Conservation (phyloP, 192 early-diverging fungal species). For the Ramicandelaber brevisporus region DNA sequence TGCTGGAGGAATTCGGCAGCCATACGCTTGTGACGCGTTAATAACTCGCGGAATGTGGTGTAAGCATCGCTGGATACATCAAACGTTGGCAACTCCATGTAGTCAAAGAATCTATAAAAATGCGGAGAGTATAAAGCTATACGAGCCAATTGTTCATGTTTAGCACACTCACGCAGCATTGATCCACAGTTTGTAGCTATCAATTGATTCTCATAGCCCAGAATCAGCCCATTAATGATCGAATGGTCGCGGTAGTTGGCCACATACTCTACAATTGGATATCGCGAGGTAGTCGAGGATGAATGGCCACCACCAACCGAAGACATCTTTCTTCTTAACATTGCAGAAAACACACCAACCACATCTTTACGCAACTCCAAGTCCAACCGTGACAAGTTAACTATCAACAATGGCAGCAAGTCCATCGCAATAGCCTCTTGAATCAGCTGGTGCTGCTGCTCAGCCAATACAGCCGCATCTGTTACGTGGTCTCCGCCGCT, state of each 20-base stretch:
- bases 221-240: conserved; percentile 55
- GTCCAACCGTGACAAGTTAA: conserved; percentile 80
- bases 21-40: conserved; percentile 83
- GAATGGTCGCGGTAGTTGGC: conserved; percentile 55
- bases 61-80: conserved; percentile 98
- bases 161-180: conserved; percentile 87
- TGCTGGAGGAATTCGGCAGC: conserved; percentile 68
- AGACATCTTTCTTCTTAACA: conserved; percentile 82
- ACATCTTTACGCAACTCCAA: conserved; percentile 91
- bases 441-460: conserved; percentile 76
- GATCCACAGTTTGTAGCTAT: conserved; percentile 94
- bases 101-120: conserved; percentile 87
- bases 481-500: conserved; percentile 66
- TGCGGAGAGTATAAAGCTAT: conserved; percentile 56
- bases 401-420: conserved; percentile 60
- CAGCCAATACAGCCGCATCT: conserved; percentile 28
- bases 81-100: conserved; percentile 92
- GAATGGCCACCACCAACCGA: too few relatives aligned
- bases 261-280: conserved; percentile 92
- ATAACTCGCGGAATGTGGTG: conserved; percentile 88
- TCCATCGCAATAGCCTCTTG: conserved; percentile 90
- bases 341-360: conserved; percentile 88
- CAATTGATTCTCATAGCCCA: conserved; percentile 88
- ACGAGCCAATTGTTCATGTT: conserved; percentile 76
- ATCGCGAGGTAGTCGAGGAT: conserved; percentile 78